phyloP scores from a whole-genome alignment of 176 grass and related monocot genomes.

The Phragmites australis region DNA sequence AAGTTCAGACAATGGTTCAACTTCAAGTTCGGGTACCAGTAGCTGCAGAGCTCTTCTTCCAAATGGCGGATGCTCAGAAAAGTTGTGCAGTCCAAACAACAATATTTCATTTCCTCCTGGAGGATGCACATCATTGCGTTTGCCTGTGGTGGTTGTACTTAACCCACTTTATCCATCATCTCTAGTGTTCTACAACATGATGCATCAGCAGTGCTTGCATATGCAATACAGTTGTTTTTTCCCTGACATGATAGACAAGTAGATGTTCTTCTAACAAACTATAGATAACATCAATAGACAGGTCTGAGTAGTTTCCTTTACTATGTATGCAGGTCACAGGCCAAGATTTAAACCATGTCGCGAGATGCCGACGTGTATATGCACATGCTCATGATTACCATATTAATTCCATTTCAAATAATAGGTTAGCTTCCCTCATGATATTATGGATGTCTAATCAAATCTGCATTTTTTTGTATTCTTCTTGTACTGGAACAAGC shows the following conservation, averaged over 20 bases:
- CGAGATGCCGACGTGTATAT: constrained; percentile 78
- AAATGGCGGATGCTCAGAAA: constrained; percentile 60
- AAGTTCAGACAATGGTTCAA: constrained; percentile 46
- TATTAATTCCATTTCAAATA: constrained; percentile 85
- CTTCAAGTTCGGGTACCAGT: constrained; percentile 48
- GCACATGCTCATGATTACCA: constrained; percentile 83
- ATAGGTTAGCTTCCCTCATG: constrained; percentile 55
- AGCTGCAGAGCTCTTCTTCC: constrained; percentile 50
- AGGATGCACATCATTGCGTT: constrained; percentile 57
- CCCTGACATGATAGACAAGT: not conserved
- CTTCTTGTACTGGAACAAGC: constrained; percentile 4
- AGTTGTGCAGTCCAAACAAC: constrained; percentile 36
- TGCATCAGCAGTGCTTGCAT: constrained; percentile 20
- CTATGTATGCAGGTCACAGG: constrained; percentile 53
- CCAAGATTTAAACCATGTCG: constrained; percentile 65
- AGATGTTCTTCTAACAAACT: constrained; percentile 20
- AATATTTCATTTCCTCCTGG: constrained; percentile 56
- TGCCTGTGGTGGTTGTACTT: constrained; percentile 83
- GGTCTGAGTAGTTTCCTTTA: constrained; percentile 38
- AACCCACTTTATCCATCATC: constrained; percentile 36
- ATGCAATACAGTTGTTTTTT: constrained; percentile 8
- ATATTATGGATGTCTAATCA: constrained; percentile 18
- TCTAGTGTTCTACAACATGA: constrained; percentile 30
- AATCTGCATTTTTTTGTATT: constrained; percentile 4
- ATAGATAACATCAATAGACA: constrained; percentile 9